Evolutionary conservation across 83 land plant species (phyloP), one percentile per base, ranked within the genome.

Genomic region (Picea mariana): DNA sequence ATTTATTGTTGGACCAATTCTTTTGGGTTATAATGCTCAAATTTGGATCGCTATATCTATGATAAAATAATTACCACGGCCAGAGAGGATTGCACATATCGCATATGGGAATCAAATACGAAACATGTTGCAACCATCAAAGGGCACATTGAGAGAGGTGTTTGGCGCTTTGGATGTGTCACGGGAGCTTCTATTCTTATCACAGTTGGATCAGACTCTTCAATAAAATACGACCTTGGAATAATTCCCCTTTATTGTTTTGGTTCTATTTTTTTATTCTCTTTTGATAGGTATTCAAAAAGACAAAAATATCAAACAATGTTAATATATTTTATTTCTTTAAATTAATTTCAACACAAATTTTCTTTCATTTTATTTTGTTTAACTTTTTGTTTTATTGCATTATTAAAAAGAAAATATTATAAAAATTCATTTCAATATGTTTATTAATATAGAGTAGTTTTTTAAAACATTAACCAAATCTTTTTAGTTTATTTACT

Each of bases 121-220:
- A 69, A 84, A 17, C 92, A 85, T 80, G 81, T 94, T 68, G 67
- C 81, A 67, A 85, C 86, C 71, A 75, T 94, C 40, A 92, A 87
- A 79, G 99, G 96, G 69, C 99, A 97, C 77, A 82, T 82, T 66
- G 99, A 98, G 66, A 95, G 99, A 80, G 99, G 99, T 27, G 90
- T 95, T 83, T 97, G 98, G 99, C 90, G 98, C 65, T 97, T 98
- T 84, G 90, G 87, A 66, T 97, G 89, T 86, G 99, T 95, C 82
- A 87, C 89, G 58, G 69, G 59, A 21, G 83, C 88, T 27, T 89
- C 88, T 59, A 84, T 91, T 80, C 92, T 97, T 44, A 60, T 97
- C 38, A 95, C 97, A 79, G 98, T 91, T 79, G 99, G 99, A 67
- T 97, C 97, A 81, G 98, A 97, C 84, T 90, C 99, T 79, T 87